These are phyloP conservation scores for Thermomyces lanuginosus DNA, from an alignment of 2,329 filamentous ascomycete species.

Conservation along the genomic window DNA sequence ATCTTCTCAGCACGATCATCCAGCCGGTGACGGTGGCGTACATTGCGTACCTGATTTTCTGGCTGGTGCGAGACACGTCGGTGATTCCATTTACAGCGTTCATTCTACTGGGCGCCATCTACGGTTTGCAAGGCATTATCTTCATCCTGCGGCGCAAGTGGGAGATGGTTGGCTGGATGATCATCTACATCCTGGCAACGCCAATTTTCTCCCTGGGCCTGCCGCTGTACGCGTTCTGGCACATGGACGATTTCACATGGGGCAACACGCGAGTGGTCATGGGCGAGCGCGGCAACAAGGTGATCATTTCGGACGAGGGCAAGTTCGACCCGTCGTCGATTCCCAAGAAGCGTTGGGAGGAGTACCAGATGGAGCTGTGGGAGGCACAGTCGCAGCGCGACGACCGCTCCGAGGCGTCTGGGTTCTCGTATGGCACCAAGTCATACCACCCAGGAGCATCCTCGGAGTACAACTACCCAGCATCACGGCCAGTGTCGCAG, in stretches of 20 bases:
- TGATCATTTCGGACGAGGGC: conserved; percentile 90
- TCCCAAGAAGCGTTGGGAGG: conserved; percentile 97
- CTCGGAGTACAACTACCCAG: conserved; percentile 57
- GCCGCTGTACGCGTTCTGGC: conserved; percentile 91
- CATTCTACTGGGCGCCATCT: conserved; percentile 83
- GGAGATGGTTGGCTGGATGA: conserved; percentile 99
- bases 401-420: conserved; percentile 82
- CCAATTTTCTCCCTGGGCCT: conserved; percentile 83
- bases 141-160: conserved; percentile 94
- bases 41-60: conserved; percentile 73
- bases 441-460: conserved; percentile 43
- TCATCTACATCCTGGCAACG: conserved; percentile 81
- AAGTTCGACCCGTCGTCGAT: conserved; percentile 90
- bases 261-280: conserved; percentile 96
- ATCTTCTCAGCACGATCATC: conserved; percentile 78
- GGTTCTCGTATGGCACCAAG: conserved; percentile 86
- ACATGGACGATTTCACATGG: conserved; percentile 99
- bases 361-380: conserved; percentile 96
- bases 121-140: conserved; percentile 90
- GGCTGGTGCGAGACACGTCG: conserved; percentile 44
- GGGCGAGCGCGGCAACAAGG: conserved; percentile 79
- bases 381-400: conserved; percentile 72
- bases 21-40: conserved; percentile 85
- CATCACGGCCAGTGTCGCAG: conserved; percentile 44
- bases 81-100: conserved; percentile 73